These are phyloP conservation scores for Scalesia atractyloides DNA, from an alignment of 129 eudicot genomes.

Conservation along the genomic window DNA sequence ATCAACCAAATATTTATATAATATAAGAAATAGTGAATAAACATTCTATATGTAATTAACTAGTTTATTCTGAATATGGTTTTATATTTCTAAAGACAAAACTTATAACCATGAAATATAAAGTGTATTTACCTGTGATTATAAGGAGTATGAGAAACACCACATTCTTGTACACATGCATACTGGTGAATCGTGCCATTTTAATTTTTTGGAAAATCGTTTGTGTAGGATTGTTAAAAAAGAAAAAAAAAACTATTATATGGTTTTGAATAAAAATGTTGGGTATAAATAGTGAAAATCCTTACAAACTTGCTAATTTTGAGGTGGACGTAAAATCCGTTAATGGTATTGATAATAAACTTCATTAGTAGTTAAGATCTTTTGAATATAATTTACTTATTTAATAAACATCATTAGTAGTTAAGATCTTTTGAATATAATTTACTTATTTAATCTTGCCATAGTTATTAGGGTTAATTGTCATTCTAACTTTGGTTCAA, in stretches of 20 bases:
- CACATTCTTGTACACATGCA: not conserved
- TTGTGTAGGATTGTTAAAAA: not conserved
- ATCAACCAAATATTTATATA: no score
- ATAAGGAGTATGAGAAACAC: slow-evolving; percentile 10
- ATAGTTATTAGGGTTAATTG: no score
- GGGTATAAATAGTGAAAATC: slow-evolving; percentile 2
- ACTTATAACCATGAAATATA: no score
- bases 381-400: no score
- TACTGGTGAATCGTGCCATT: slow-evolving; percentile 12
- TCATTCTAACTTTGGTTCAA: no score
- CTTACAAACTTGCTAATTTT: not conserved
- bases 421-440: no score
- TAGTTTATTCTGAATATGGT: no score
- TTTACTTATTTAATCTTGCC: no score
- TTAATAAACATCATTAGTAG: not conserved
- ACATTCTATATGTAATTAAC: no score
- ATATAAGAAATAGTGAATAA: no score
- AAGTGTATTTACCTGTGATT: slow-evolving; percentile 1
- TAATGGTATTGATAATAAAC: not conserved
- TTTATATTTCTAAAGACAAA: no score
- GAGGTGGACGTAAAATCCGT: not conserved
- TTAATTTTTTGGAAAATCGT: not conserved
- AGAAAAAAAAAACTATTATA: not conserved
- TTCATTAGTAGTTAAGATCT: no score
- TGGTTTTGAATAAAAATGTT: not conserved